Percentiles rank a stretch among this genome's conserved stretches.
Evolutionary conservation across 164 flowering plant genomes (phyloP).

Genomic region (Nymphaea thermarum): DNA sequence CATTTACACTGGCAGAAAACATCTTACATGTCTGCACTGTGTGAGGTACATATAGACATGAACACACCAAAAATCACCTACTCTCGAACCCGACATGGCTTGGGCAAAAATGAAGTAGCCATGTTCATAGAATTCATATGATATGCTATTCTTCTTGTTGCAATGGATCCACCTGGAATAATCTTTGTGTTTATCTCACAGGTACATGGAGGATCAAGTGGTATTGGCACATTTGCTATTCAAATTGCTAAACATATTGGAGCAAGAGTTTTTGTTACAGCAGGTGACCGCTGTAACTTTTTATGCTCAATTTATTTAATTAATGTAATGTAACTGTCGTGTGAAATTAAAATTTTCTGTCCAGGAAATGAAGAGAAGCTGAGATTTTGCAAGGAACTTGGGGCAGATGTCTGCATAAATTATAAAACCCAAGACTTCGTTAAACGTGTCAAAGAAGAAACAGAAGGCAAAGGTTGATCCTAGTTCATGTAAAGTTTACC

Average conservation of each 20-base stretch:
- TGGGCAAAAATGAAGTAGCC: too few relatives aligned
- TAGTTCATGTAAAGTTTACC: too few relatives aligned
- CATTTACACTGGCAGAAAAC: too few relatives aligned
- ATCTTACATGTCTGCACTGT: too few relatives aligned
- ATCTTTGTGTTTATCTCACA: conserved; percentile 12
- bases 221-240: conserved; percentile 93
- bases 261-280: conserved; percentile 71
- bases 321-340: not conserved
- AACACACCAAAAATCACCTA: too few relatives aligned
- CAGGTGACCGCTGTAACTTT: conserved; percentile 30
- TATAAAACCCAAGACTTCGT: conserved; percentile 95
- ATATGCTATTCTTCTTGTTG: not conserved
- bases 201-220: conserved; percentile 97
- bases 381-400: conserved; percentile 67
- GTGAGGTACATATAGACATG: too few relatives aligned
- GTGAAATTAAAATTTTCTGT: not conserved
- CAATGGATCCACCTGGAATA: not conserved
- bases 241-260: conserved; percentile 77
- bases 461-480: conserved; percentile 57
- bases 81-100: too few relatives aligned
- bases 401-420: conserved; percentile 93
- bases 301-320: not conserved
- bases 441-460: conserved; percentile 80
- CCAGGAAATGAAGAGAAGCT: conserved; percentile 78
- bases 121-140: not conserved